Conservation (phyloP, 1,284 basidiomycete species). For the Neotropicomus parvogracilis region DNA sequence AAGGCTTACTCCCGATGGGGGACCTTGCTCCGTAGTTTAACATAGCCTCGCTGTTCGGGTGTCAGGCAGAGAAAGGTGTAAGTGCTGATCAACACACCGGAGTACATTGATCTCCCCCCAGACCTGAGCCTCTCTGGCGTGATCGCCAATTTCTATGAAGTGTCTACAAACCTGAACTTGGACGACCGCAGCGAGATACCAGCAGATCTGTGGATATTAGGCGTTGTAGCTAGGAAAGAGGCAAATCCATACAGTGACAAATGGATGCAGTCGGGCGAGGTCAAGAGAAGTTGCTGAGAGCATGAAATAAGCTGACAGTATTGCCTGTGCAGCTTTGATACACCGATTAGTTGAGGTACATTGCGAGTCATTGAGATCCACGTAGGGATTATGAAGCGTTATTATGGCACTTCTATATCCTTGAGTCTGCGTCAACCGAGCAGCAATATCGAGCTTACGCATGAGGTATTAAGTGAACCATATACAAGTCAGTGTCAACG, state of each 20-base stretch:
- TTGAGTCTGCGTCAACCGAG: conserved; percentile 6
- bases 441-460: conserved; percentile 49
- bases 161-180: conserved; percentile 81
- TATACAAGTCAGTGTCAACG: conserved; percentile 76
- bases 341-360: conserved; percentile 67
- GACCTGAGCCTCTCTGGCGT: conserved; percentile 63
- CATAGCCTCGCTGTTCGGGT: conserved; percentile 63
- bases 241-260: conserved; percentile 58
- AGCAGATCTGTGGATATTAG: conserved; percentile 63
- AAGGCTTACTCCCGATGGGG: conserved; percentile 72
- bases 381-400: conserved; percentile 76
- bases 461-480: conserved; percentile 79
- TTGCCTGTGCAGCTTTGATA: conserved; percentile 65
- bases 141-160: conserved; percentile 72
- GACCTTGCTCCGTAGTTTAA: conserved; percentile 71
- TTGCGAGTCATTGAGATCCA: conserved; percentile 64
- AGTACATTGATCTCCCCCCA: conserved; percentile 84
- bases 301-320: conserved; percentile 68
- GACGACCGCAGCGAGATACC: conserved; percentile 82
- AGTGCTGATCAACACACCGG: conserved; percentile 42
- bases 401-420: conserved; percentile 62
- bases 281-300: conserved; percentile 74
- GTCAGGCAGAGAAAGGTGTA: conserved; percentile 12
- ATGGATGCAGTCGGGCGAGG: conserved; percentile 73
- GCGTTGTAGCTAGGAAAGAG: conserved; percentile 7